Percentiles rank a stretch among this genome's conserved stretches.
These are phyloP conservation scores for Xylariaceae sp. DNA, from an alignment of 2,329 filamentous ascomycete genomes.

Conservation along the genomic window DNA sequence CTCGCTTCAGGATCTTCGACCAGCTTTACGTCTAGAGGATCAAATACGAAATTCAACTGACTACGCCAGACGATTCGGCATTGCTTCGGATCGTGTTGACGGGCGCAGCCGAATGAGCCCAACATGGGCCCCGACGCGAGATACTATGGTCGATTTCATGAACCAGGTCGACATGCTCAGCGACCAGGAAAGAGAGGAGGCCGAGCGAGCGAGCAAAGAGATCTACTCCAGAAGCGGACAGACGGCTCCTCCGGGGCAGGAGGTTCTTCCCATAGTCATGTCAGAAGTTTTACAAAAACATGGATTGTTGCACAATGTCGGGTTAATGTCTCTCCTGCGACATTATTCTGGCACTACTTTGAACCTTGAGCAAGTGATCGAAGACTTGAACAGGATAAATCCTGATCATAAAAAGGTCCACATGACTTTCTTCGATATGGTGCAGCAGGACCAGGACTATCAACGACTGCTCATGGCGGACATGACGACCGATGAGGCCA, in stretches of 20 bases:
- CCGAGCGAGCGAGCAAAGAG: constrained; percentile 2
- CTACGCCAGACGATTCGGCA: constrained; percentile 28
- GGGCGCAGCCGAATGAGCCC: constrained; percentile 31
- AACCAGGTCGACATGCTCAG: constrained; percentile 20
- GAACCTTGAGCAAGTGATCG: constrained; percentile 20
- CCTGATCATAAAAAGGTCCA: constrained; percentile 9
- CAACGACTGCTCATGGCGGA: constrained; percentile 25
- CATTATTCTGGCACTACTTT: neutral
- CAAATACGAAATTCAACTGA: constrained; percentile 18
- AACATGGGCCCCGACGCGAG: constrained; percentile 19
- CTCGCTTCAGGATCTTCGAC: constrained; percentile 11
- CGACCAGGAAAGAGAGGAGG: constrained; percentile 1
- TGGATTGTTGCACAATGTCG: constrained; percentile 8
- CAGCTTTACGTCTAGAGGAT: constrained; percentile 25
- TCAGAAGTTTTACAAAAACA: constrained; percentile 8
- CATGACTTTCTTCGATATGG: constrained; percentile 17
- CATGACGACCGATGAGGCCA: constrained; percentile 30
- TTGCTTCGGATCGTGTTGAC: constrained; percentile 22
- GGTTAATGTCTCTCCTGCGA: constrained; percentile 10
- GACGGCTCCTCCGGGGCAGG: neutral
- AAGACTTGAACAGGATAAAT: constrained; percentile 1
- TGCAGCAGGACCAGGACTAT: constrained; percentile 25
- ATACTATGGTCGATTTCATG: constrained; percentile 18
- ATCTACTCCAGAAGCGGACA: neutral
- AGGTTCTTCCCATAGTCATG: constrained; percentile 20